These are phyloP conservation scores for Asclepias syriaca DNA, from an alignment of 257 asterid genomes.

Conservation along the genomic window DNA sequence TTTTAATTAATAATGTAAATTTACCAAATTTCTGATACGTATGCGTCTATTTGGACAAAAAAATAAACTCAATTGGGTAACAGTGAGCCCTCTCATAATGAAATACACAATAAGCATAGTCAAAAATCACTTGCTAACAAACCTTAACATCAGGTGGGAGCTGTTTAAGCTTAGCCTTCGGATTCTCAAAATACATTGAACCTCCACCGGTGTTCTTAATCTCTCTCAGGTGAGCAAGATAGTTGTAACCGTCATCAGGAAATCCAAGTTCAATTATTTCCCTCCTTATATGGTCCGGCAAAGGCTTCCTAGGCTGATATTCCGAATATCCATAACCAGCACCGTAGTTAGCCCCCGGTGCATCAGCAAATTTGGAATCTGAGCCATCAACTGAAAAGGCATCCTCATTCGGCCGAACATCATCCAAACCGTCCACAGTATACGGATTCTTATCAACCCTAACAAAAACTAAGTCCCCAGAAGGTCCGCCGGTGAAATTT, in stretches of 20 bases:
- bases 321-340: constrained; percentile 18
- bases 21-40: background rate
- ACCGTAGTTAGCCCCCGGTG: constrained; percentile 41
- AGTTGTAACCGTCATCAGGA: constrained; percentile 96
- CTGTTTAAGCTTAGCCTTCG: constrained; percentile 50
- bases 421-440: constrained; percentile 30
- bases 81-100: background rate
- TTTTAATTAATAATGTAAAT: background rate
- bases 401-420: constrained; percentile 17
- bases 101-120: background rate
- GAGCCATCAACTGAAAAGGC: constrained; percentile 20
- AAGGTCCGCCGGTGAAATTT: constrained; percentile 45
- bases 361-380: constrained; percentile 55
- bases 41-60: background rate
- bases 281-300: constrained; percentile 68
- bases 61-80: background rate
- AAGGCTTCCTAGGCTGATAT: constrained; percentile 6
- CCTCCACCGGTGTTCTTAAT: constrained; percentile 87
- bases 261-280: constrained; percentile 89
- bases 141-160: constrained; percentile 86
- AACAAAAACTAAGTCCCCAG: constrained; percentile 70
- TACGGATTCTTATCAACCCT: constrained; percentile 67
- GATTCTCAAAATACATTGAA: constrained; percentile 67
- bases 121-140: constrained; percentile 7
- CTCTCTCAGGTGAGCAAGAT: constrained; percentile 72